Base-by-base conservation (phyloP, 352 stramenopile species). In the Phytophthora vignae region DNA sequence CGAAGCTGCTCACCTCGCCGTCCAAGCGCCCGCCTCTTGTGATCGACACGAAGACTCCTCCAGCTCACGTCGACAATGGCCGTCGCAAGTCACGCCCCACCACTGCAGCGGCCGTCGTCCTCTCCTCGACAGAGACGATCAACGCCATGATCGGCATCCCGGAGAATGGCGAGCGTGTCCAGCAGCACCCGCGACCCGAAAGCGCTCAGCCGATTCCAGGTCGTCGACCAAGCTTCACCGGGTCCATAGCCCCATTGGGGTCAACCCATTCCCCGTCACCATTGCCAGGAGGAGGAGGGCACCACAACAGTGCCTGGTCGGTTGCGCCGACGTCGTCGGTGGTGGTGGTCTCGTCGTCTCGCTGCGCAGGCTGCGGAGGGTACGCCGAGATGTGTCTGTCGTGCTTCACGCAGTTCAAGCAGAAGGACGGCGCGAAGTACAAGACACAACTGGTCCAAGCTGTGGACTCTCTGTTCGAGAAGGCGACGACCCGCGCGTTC, bases 341-440 rank as follows among this genome's bases (percentile, higher is more conserved):
- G 12, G 70, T 64, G 12, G 27, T 22, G 6, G 38, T 57, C 14
- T 60, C 72, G 22, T 64, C 60, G 3, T 70, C 82, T 59, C 83
- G 87, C 10, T 94, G 87, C 33, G 67, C 71, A 29, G 87, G 87
- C 8, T 93, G 87, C 22, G 84, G 85, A 56, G 79, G 74, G 0
- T 84, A 80, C 46, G 85, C 87, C 17, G 87, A 94, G 60, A 82
- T 94, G 61, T 94, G 85, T 68, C 69, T 93, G 48, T 70, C 71
- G 6, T 94, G 87, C 67, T 88, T 94, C 29, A 86, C 85, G 21
- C 71, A 81, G 29, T 90, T 91, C 64, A 85, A 84, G 57, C 76
- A 79, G 36, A 74, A 89, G 31, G 87, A 94, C 57, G 78, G 79
- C 22, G 76, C 79, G 0, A 66, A 64, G 22, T 92, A 93, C 83